Conservation (phyloP, 345 rosid genomes). For the Moringa oleifera region DNA sequence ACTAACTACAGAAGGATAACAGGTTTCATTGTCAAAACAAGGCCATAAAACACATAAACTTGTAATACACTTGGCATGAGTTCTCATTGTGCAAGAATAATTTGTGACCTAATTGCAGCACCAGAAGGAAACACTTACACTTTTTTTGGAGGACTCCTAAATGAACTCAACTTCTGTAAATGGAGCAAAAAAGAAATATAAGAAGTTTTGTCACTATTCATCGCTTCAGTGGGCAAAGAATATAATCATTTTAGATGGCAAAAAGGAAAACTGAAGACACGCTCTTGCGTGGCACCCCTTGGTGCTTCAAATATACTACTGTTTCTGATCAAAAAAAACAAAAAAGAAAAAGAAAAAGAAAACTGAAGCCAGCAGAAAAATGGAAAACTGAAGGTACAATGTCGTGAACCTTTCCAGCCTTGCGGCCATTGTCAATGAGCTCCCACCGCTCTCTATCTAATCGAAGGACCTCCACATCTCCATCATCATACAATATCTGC, state of each 20-base stretch:
- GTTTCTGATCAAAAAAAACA: too few species aligned
- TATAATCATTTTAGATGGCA: conserved; percentile 6
- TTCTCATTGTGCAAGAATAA: conserved; percentile 1
- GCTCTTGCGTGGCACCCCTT: too few species aligned
- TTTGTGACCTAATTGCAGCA: neutral
- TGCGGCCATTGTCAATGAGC: conserved; percentile 54
- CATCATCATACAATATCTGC: conserved; percentile 87
- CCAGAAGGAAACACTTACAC: conserved; percentile 35
- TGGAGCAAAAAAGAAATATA: conserved; percentile 16
- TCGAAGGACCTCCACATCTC: conserved; percentile 89
- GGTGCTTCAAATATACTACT: too few species aligned
- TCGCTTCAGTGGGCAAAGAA: neutral
- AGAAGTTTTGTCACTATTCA: conserved; percentile 14
- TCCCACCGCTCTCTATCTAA: conserved; percentile 92
- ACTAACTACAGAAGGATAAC: neutral
- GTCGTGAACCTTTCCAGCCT: conserved; percentile 50
- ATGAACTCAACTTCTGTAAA: conserved; percentile 53
- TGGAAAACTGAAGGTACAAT: conserved; percentile 14
- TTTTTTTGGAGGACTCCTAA: conserved; percentile 38
- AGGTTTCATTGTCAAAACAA: neutral
- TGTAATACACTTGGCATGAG: neutral
- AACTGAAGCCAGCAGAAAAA: conserved; percentile 16
- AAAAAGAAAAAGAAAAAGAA: too few species aligned
- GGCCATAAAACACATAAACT: neutral
- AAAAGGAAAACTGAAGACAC: too few species aligned